These are phyloP conservation scores for Podila epicladia DNA, from an alignment of 192 early-diverging fungal species.

Conservation along the genomic window DNA sequence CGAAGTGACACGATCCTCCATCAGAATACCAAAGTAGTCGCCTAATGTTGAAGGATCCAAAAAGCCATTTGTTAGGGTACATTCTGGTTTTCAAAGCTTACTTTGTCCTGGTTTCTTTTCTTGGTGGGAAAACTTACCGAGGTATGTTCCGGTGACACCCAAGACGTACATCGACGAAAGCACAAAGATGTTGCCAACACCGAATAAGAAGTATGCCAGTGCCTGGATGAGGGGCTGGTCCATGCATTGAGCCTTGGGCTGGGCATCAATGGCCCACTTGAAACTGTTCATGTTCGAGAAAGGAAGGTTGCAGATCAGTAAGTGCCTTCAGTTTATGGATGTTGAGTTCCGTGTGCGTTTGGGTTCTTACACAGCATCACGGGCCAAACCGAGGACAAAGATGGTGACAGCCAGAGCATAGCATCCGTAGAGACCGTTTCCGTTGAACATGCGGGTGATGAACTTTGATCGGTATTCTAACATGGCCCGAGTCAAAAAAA, in stretches of 20 bases:
- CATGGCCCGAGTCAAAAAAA: too few species aligned
- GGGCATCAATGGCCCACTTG: slow-evolving; percentile 72
- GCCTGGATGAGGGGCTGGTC: slow-evolving; percentile 55
- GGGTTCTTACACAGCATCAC: slow-evolving; percentile 74
- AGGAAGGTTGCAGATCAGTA: neutral
- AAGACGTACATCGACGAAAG: slow-evolving; percentile 86
- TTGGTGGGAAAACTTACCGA: slow-evolving; percentile 60
- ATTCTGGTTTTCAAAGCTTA: neutral
- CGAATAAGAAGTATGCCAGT: slow-evolving; percentile 61
- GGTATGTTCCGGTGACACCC: slow-evolving; percentile 91
- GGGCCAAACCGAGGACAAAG: slow-evolving; percentile 82
- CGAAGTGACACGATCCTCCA: slow-evolving; percentile 84
- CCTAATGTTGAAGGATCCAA: slow-evolving; percentile 56
- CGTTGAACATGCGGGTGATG: slow-evolving; percentile 74
- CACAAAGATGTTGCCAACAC: slow-evolving; percentile 78
- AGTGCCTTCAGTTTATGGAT: neutral
- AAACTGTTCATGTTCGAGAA: slow-evolving; percentile 53
- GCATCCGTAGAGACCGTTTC: slow-evolving; percentile 77
- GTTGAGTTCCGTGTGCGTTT: neutral
- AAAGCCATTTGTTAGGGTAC: neutral
- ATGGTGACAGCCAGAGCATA: slow-evolving; percentile 84
- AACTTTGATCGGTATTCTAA: slow-evolving; percentile 80
- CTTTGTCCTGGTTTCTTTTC: neutral
- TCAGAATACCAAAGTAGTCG: slow-evolving; percentile 95
- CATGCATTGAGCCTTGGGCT: slow-evolving; percentile 68